A percentile compares a stretch with the other conserved stretches of the same genome.
phyloP scores from a whole-genome alignment of 2,329 filamentous ascomycete species.

The Madurella mycetomatis region DNA sequence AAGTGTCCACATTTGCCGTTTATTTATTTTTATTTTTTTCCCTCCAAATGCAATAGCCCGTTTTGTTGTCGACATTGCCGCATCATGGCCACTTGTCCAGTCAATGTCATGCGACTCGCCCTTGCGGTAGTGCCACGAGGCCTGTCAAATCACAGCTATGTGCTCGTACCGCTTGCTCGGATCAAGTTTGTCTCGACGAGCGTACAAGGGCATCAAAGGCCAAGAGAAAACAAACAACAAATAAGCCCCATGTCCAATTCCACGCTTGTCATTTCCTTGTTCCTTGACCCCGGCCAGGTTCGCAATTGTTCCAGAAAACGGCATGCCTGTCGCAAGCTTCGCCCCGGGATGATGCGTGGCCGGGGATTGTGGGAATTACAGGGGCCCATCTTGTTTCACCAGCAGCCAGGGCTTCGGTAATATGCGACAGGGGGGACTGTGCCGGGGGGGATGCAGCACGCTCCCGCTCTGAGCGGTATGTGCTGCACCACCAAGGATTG shows the following conservation, averaged over 20 bases:
- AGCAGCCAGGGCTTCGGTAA: conserved; percentile 37
- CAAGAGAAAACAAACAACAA: neutral
- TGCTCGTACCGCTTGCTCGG: conserved; percentile 2
- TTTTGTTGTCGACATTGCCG: conserved; percentile 15
- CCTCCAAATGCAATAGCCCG: conserved; percentile 10
- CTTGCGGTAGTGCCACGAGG: conserved; percentile 11
- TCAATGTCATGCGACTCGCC: conserved; percentile 9
- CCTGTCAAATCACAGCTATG: neutral
- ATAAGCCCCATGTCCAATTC: conserved; percentile 6
- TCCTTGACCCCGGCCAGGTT: conserved; percentile 21
- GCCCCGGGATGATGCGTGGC: conserved; percentile 36
- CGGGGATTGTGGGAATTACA: conserved; percentile 42
- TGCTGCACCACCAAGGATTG: conserved; percentile 14
- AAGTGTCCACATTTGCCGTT: conserved; percentile 31
- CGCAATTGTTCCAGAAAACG: conserved; percentile 40
- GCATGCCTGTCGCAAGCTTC: conserved; percentile 43
- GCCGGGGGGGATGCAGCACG: conserved; percentile 28
- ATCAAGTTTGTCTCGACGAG: conserved; percentile 11
- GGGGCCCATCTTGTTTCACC: conserved; percentile 50
- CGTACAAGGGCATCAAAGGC: neutral
- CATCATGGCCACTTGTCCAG: conserved; percentile 7
- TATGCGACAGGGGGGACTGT: conserved; percentile 32
- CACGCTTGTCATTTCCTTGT: conserved; percentile 6
- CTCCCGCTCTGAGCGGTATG: conserved; percentile 19
- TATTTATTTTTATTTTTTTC: too few species aligned